Conservation (phyloP, 2,329 filamentous ascomycete species). For the Fusarium siculi region DNA sequence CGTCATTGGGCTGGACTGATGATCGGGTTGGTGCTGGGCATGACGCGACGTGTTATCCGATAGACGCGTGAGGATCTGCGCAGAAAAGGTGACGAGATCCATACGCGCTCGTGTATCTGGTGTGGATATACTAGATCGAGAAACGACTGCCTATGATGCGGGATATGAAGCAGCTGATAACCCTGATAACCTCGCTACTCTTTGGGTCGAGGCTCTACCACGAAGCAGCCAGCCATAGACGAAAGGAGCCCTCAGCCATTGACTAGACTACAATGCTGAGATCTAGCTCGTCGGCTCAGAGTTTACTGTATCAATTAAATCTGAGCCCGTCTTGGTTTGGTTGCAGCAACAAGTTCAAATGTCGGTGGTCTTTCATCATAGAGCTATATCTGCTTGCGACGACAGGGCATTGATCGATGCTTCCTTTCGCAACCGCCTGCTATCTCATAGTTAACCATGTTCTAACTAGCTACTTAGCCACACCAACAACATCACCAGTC, state of each 20-base stretch:
- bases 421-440: rapidly evolving
- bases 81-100: background rate
- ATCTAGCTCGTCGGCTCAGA: rapidly evolving
- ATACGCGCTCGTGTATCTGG: rapidly evolving
- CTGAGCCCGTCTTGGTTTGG: rapidly evolving
- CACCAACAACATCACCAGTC: rapidly evolving
- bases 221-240: background rate
- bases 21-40: background rate
- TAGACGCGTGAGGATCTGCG: rapidly evolving
- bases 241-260: rapidly evolving
- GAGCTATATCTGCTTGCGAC: background rate
- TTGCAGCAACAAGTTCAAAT: background rate
- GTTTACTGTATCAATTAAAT: background rate
- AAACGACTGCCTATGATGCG: rapidly evolving
- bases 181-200: rapidly evolving
- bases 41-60: background rate
- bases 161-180: rapidly evolving
- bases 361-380: rapidly evolving
- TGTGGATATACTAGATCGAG: rapidly evolving
- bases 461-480: rapidly evolving
- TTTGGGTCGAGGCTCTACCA: no score
- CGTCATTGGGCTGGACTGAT: background rate
- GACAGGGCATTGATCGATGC: rapidly evolving
- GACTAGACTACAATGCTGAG: rapidly evolving
- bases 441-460: rapidly evolving